Conservation (phyloP, 2,329 filamentous ascomycete species). For the Rutstroemia sp. region DNA sequence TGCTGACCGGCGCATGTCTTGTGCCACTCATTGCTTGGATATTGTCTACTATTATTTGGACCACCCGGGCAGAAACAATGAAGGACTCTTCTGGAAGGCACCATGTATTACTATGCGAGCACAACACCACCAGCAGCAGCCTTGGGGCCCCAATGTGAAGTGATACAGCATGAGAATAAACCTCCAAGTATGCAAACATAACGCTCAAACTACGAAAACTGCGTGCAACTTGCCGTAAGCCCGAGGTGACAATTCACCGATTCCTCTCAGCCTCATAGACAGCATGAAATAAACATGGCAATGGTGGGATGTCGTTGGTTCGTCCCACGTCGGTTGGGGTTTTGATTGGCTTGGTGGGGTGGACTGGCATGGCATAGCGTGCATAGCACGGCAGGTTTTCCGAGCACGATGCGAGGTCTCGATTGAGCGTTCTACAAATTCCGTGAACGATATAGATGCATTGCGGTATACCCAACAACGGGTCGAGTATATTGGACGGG, state of each 20-base stretch:
- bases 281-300: neutral
- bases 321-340: neutral
- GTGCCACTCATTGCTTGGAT: too few relatives aligned
- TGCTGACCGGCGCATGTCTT: too few relatives aligned
- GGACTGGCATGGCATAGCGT: neutral
- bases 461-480: too few relatives aligned
- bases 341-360: neutral
- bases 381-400: too few relatives aligned
- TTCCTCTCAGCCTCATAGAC: neutral
- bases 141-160: neutral
- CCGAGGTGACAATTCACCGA: neutral
- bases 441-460: too few relatives aligned
- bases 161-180: neutral
- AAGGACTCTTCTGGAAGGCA: too few relatives aligned
- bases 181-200: neutral
- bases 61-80: too few relatives aligned
- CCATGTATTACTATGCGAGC: neutral
- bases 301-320: neutral
- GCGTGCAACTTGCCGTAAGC: neutral
- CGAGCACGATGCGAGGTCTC: too few relatives aligned
- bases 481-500: too few relatives aligned
- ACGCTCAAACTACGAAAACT: neutral
- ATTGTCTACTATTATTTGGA: too few relatives aligned
- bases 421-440: too few relatives aligned
- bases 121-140: neutral